Conservation (phyloP, 2,329 filamentous ascomycete genomes). For the Talaromyces albobiverticillius region DNA sequence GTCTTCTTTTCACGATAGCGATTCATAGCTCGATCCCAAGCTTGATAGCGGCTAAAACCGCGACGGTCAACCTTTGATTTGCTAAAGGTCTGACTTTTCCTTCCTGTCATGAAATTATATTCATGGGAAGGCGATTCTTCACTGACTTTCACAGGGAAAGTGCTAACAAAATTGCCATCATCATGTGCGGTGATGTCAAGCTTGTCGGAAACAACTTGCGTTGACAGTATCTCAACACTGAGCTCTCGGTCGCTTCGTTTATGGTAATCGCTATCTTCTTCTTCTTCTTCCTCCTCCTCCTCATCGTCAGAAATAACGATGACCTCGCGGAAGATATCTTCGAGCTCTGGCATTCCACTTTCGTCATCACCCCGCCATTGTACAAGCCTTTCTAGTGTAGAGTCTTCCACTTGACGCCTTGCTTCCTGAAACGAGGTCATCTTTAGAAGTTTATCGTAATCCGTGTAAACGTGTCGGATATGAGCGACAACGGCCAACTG, state of each 20-base stretch:
- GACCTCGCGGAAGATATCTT: slow-evolving; percentile 62
- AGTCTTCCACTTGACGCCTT: slow-evolving; percentile 53
- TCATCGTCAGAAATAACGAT: slow-evolving; percentile 64
- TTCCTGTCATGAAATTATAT: background rate
- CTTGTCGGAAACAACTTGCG: slow-evolving; percentile 32
- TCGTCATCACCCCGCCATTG: slow-evolving; percentile 63
- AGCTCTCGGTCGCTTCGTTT: slow-evolving; percentile 29
- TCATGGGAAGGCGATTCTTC: slow-evolving; percentile 2
- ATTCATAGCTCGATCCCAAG: slow-evolving; percentile 45
- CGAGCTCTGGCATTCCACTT: slow-evolving; percentile 51
- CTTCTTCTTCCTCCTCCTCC: slow-evolving; percentile 38
- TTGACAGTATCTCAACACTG: slow-evolving; percentile 45
- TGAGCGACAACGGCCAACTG: slow-evolving; percentile 62
- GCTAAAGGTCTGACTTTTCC: background rate
- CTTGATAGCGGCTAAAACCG: slow-evolving; percentile 46
- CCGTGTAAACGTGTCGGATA: slow-evolving; percentile 61
- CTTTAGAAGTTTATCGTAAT: slow-evolving; percentile 59
- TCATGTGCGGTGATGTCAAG: slow-evolving; percentile 35
- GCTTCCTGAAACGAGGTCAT: slow-evolving; percentile 54
- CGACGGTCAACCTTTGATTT: slow-evolving; percentile 39
- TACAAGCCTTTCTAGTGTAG: slow-evolving; percentile 55
- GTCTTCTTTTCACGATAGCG: slow-evolving; percentile 33
- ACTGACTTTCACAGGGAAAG: slow-evolving; percentile 27
- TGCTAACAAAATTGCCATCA: slow-evolving; percentile 36
- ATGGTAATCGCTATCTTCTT: slow-evolving; percentile 33